Percentiles rank a stretch among this genome's conserved stretches.
These are phyloP conservation scores for Pholiota molesta DNA, from an alignment of 768 basidiomycete genomes.

Conservation along the genomic window DNA sequence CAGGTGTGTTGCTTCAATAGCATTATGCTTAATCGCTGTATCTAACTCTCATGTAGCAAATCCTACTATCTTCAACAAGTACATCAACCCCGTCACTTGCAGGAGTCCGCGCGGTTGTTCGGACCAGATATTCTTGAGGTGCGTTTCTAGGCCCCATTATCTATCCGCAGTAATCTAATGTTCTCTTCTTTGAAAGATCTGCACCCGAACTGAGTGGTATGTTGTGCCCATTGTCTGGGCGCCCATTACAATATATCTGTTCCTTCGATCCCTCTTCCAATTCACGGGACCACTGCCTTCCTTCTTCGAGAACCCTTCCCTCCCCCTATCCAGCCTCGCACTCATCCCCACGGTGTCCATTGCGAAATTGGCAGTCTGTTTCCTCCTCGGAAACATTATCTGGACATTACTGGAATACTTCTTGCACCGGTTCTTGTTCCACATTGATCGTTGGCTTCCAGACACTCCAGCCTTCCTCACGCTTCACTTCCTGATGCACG, in stretches of 20 bases:
- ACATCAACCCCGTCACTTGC: conserved; percentile 91
- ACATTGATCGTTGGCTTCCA: conserved; percentile 86
- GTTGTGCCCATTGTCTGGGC: conserved; percentile 91
- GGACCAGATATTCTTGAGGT: conserved; percentile 83
- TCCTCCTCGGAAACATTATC: conserved; percentile 82
- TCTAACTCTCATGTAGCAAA: conserved; percentile 56
- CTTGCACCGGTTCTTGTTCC: conserved; percentile 97
- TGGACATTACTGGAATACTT: conserved; percentile 96
- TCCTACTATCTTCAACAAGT: conserved; percentile 95
- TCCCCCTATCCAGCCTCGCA: conserved; percentile 53
- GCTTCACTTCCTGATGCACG: conserved; percentile 91
- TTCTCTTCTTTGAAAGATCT: conserved; percentile 45
- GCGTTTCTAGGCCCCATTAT: conserved; percentile 15
- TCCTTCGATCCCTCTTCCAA: conserved; percentile 80
- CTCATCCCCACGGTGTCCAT: conserved; percentile 54
- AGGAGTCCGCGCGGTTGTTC: conserved; percentile 86
- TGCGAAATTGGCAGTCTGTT: conserved; percentile 63
- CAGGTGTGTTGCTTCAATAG: conserved; percentile 48
- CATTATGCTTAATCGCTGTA: not conserved
- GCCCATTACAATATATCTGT: conserved; percentile 81
- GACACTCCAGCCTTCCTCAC: conserved; percentile 80
- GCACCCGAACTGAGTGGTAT: conserved; percentile 91
- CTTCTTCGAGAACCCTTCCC: conserved; percentile 57
- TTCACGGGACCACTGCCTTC: conserved; percentile 72
- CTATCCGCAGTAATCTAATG: conserved; percentile 11